Conservation (phyloP, 2,329 filamentous ascomycete species). For the Fusarium incarnatum region DNA sequence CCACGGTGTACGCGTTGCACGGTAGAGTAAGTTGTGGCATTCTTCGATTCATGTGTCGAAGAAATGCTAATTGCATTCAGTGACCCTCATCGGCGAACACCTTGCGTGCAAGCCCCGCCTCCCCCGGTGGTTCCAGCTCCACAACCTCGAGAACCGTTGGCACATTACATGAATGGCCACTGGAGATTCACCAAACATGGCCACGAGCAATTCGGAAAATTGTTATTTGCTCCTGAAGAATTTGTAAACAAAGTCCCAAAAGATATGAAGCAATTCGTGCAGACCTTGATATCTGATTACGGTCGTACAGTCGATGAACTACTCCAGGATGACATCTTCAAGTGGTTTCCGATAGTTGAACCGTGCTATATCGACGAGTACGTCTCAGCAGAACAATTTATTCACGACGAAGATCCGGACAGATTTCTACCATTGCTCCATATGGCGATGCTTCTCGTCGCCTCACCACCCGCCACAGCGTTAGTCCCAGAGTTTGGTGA, state of each 20-base stretch:
- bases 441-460: not conserved
- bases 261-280: not conserved
- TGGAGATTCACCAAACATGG: not conserved
- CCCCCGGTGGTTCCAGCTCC: no score
- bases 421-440: not conserved
- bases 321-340: not conserved
- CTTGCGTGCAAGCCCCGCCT: no score
- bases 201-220: not conserved
- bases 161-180: not conserved
- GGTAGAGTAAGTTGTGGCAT: not conserved
- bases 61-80: no score
- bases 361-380: not conserved
- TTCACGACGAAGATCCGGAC: not conserved
- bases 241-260: rapidly evolving
- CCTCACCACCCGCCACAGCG: not conserved
- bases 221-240: not conserved
- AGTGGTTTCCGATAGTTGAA: not conserved
- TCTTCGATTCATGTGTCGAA: no score
- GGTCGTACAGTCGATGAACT: not conserved
- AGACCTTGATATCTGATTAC: not conserved
- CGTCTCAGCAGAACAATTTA: no score
- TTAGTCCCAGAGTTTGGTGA: no score
- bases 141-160: not conserved
- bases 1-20: not conserved
- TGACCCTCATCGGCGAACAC: no score